Conservation (phyloP, 2,329 filamentous ascomycete species). For the Grosmannia huntii region DNA sequence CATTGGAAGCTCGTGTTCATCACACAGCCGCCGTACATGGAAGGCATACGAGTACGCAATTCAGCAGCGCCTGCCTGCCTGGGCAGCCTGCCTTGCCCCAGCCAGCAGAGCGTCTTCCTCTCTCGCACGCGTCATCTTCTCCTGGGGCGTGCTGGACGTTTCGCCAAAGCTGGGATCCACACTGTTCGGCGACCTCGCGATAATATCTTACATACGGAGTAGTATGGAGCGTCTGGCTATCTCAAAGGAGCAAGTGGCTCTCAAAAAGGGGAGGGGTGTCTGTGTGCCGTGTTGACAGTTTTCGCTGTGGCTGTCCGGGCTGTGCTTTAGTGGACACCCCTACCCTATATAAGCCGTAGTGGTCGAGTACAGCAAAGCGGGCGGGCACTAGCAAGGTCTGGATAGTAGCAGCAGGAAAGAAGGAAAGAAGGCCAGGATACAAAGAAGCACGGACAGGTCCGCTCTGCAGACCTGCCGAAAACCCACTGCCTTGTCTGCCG, state of each 20-base stretch:
- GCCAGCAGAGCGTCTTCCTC: neutral
- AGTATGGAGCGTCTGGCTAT: neutral
- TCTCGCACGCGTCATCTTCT: neutral
- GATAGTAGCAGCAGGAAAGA: neutral
- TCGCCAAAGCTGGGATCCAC: constrained; percentile 1
- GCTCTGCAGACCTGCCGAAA: neutral
- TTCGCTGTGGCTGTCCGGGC: neutral
- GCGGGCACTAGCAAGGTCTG: neutral
- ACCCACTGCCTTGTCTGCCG: neutral
- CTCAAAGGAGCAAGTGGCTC: neutral
- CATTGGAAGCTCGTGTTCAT: neutral
- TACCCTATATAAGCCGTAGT: neutral
- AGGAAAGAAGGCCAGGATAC: too few species aligned
- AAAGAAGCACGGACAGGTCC: neutral
- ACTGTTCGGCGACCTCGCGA: constrained; percentile 8
- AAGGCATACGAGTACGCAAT: too few species aligned
- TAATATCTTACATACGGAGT: too few species aligned
- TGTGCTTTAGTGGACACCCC: neutral
- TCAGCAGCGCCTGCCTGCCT: neutral
- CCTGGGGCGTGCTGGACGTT: neutral
- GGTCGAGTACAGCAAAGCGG: neutral
- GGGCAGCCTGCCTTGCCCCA: neutral
- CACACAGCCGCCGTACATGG: too few species aligned
- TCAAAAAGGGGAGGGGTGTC: neutral
- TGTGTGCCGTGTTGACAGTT: neutral